These are phyloP conservation scores for Jackrogersella multiformis DNA, from an alignment of 495 filamentous ascomycete species.

Conservation along the genomic window DNA sequence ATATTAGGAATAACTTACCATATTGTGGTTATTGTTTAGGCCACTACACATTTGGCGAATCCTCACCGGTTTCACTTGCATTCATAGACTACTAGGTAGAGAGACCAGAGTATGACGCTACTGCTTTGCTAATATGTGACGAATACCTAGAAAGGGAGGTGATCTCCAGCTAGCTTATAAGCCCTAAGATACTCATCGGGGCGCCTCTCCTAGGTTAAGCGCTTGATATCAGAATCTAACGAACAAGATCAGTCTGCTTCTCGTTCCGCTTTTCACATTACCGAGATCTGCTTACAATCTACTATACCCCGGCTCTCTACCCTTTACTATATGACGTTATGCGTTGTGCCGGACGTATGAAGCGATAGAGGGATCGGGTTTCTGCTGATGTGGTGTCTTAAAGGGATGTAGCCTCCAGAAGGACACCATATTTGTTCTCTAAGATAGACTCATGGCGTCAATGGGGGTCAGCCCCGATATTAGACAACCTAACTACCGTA, in stretches of 20 bases:
- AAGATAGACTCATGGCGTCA: not conserved
- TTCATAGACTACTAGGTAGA: no score
- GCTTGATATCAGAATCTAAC: not conserved
- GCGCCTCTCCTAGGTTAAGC: not conserved
- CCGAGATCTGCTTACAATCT: not conserved
- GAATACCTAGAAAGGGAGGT: conserved; percentile 17
- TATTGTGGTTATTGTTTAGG: not conserved
- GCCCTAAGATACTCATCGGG: not conserved
- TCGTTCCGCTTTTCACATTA: not conserved
- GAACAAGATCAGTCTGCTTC: not conserved
- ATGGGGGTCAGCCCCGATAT: not conserved
- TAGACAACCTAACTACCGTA: not conserved
- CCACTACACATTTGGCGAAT: not conserved
- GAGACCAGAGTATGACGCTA: conserved; percentile 10
- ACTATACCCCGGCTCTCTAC: not conserved
- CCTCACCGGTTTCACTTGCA: conserved; percentile 30
- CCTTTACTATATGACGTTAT: not conserved
- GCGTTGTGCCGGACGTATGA: not conserved
- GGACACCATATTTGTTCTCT: not conserved
- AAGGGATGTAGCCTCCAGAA: conserved; percentile 9
- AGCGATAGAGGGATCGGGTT: not conserved
- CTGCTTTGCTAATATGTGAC: conserved; percentile 7
- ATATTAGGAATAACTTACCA: not conserved
- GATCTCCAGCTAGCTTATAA: conserved; percentile 18
- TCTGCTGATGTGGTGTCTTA: not conserved